Conservation (phyloP, 1,284 basidiomycete species). For the Ganoderma lucidum region DNA sequence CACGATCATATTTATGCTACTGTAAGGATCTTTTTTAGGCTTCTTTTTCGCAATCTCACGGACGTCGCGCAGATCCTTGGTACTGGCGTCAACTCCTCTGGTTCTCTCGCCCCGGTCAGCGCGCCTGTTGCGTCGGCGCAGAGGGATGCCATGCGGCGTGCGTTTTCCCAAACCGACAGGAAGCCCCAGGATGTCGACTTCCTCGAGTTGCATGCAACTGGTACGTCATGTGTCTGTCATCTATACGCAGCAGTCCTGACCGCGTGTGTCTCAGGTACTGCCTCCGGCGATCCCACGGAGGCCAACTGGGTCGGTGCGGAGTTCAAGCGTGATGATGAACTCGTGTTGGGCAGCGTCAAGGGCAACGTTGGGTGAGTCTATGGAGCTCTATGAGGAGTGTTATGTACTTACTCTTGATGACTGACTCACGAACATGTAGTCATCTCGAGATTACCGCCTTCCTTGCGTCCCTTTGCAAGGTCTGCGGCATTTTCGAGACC, state of each 20-base stretch:
- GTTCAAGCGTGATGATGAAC: conserved; percentile 42
- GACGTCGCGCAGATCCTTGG: conserved; percentile 44
- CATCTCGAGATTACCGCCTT: conserved; percentile 53
- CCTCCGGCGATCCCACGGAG: conserved; percentile 56
- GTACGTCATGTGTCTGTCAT: conserved; percentile 28
- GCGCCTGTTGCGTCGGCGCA: conserved; percentile 50
- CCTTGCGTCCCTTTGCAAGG: conserved; percentile 52
- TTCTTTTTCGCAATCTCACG: background rate
- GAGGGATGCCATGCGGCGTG: conserved; percentile 42
- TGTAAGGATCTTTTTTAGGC: conserved; percentile 23
- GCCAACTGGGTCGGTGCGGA: conserved; percentile 53
- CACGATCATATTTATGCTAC: conserved; percentile 40
- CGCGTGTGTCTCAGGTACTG: conserved; percentile 41
- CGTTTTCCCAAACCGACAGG: conserved; percentile 40
- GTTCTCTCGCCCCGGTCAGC: conserved; percentile 45
- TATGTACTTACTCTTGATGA: background rate
- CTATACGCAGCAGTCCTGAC: background rate
- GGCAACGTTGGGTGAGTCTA: conserved; percentile 52
- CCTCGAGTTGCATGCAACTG: conserved; percentile 58
- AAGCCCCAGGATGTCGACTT: conserved; percentile 51
- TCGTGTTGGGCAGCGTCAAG: conserved; percentile 53
- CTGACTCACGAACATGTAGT: conserved; percentile 32
- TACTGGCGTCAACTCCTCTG: conserved; percentile 48
- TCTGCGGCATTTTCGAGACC: conserved; percentile 47
- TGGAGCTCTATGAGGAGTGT: conserved; percentile 34